Evolutionary conservation across 495 filamentous ascomycete species (phyloP).

Genomic region (Penicillium pulvis): DNA sequence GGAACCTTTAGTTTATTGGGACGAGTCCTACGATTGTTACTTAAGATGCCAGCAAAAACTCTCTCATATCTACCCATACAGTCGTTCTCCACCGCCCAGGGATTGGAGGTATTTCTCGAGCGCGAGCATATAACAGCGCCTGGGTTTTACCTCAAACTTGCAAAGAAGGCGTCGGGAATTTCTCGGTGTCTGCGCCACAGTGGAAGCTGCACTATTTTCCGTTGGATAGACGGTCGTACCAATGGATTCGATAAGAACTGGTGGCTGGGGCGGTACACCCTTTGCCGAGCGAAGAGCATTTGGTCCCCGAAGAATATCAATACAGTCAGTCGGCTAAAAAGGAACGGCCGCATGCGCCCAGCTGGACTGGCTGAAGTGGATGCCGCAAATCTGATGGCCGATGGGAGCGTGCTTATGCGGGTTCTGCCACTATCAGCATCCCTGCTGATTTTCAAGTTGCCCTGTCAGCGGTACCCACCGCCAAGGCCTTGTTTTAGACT

Average conservation of each 20-base stretch:
- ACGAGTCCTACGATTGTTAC: neutral
- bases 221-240: conserved; percentile 62
- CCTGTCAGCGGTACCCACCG: conserved; percentile 31
- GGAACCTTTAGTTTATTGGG: no score
- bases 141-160: conserved; percentile 56
- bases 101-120: conserved; percentile 50
- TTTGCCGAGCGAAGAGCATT: conserved; percentile 52
- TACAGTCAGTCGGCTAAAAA: conserved; percentile 42
- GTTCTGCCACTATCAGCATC: conserved; percentile 42
- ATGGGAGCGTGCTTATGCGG: conserved; percentile 57
- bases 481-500: conserved; percentile 38
- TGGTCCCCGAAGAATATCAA: conserved; percentile 56
- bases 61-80: conserved; percentile 37
- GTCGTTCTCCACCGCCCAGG: conserved; percentile 36
- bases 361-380: conserved; percentile 52
- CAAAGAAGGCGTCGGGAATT: conserved; percentile 49
- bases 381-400: conserved; percentile 56
- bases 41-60: conserved; percentile 13
- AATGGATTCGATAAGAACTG: conserved; percentile 40
- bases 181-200: conserved; percentile 53
- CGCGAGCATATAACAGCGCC: conserved; percentile 29
- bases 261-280: conserved; percentile 56
- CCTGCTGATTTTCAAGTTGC: conserved; percentile 45
- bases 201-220: conserved; percentile 57
- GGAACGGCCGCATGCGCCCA: conserved; percentile 47